phyloP scores from a whole-genome alignment of 306 rosid species.

The Fragaria vesca region DNA sequence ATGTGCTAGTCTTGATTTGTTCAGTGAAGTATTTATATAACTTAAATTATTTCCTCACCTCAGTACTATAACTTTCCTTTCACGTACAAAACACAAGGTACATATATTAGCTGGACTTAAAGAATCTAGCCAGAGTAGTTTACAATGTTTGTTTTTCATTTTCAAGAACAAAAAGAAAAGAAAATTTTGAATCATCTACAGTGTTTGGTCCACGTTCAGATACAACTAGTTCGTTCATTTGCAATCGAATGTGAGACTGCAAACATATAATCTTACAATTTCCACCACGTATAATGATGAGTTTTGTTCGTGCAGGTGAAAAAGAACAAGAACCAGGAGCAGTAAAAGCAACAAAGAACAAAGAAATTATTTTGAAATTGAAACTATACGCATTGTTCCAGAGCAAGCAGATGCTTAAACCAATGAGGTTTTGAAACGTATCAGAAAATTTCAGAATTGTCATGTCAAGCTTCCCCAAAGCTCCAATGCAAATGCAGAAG shows the following conservation, averaged over 20 bases:
- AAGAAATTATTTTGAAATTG: background rate
- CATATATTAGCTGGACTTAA: background rate
- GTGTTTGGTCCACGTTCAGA: background rate
- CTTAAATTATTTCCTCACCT: background rate
- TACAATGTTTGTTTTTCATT: background rate
- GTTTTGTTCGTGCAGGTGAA: background rate
- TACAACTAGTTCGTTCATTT: background rate
- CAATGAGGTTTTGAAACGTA: conserved; percentile 13
- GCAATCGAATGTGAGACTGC: too few relatives aligned
- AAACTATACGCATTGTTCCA: background rate
- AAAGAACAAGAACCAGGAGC: background rate
- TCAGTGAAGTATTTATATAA: background rate
- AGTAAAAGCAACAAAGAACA: background rate
- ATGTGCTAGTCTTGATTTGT: background rate
- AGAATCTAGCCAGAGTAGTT: background rate
- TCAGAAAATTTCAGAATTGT: conserved; percentile 1
- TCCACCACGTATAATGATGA: background rate
- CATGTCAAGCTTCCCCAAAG: conserved; percentile 14
- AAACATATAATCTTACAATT: background rate
- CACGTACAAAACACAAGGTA: background rate
- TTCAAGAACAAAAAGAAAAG: background rate
- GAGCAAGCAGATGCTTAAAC: background rate
- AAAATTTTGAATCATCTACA: background rate
- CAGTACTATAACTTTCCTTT: background rate
- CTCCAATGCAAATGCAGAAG: background rate